Evolutionary conservation across 768 basidiomycete species (phyloP).

Genomic region (Rubroboletus satanas): DNA sequence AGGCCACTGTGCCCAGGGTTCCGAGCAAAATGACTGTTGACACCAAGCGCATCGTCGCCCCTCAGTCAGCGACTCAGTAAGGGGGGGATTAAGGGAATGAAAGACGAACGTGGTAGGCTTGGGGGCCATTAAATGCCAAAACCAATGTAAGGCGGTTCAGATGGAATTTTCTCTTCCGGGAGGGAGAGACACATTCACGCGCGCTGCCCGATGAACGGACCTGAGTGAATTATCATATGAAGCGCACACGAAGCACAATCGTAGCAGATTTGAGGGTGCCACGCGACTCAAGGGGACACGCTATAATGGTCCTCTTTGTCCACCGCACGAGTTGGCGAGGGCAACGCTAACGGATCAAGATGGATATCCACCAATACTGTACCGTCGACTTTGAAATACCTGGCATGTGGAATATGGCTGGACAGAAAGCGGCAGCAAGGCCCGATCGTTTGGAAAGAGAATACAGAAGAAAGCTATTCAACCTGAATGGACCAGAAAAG

Average conservation of each 20-base stretch:
- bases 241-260: not conserved
- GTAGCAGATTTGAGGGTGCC: not conserved
- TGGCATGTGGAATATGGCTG: not conserved
- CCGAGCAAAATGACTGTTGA: slow-evolving; percentile 14
- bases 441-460: not conserved
- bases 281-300: not conserved
- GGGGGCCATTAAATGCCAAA: slow-evolving; percentile 17
- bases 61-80: not conserved
- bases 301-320: not conserved
- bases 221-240: not conserved
- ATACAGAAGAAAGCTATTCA: not conserved
- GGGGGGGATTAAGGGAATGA: slow-evolving; percentile 2
- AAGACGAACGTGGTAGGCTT: not conserved
- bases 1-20: slow-evolving; percentile 26
- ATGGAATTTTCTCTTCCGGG: not conserved
- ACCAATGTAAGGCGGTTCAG: slow-evolving; percentile 3
- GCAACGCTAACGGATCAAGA: not conserved
- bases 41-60: slow-evolving; percentile 16
- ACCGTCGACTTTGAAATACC: not conserved
- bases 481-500: not conserved
- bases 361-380: not conserved
- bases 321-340: not conserved
- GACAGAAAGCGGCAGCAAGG: not conserved
- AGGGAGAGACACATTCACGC: not conserved
- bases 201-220: not conserved